Base-by-base conservation (phyloP, 129 eudicot species). In the Saposhnikovia divaricata region DNA sequence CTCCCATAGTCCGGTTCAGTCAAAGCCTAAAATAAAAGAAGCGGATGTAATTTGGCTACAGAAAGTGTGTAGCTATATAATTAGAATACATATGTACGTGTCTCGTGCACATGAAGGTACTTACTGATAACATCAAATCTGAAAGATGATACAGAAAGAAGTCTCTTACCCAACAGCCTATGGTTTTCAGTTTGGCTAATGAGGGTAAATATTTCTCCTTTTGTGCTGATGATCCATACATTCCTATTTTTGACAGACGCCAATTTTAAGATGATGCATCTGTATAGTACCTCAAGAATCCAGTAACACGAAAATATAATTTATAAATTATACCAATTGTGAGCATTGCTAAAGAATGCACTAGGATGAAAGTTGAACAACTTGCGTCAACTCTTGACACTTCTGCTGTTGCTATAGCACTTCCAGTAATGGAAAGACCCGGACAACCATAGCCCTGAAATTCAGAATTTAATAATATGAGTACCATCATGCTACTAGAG, bases 1-100 rank as follows among this genome's bases (percentile, higher is more conserved):
- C 99, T 92, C 80, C 99, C 99, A 85, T 95, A 84, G 76, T 92
- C 96, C 38, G 99, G 97, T 90, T 95, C 96, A n/a, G 97, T 90
- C 87, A 95, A 83, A 73, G 86, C 99, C 99, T 95, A 78, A 44
- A 15, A 18, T 48, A 28, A 80, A 70, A 51, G 39, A 70, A 72
- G 79, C 40, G 14, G 61, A 25, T 16, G 19, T 81, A 31, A 44
- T 80, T 28, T 71, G 48, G 46, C 47, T 55, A 25, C 18, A 9
- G 25, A 27, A 21, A 12, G 53, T 45, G 55, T 65, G 10, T 71
- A 2, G 65, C 50, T 65, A 27, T 13, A 76, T 25, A 48, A 44
- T 72, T 53, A 19, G 45, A 39, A 75, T 72, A 45, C 14, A 45
- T 51, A 5, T 31, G 18, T 3, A 27, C 11, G 40, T 4, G 72